A percentile compares a stretch with the other conserved stretches of the same genome.
These are phyloP conservation scores for Diaporthe eres DNA, from an alignment of 2,329 filamentous ascomycete genomes.

Conservation along the genomic window DNA sequence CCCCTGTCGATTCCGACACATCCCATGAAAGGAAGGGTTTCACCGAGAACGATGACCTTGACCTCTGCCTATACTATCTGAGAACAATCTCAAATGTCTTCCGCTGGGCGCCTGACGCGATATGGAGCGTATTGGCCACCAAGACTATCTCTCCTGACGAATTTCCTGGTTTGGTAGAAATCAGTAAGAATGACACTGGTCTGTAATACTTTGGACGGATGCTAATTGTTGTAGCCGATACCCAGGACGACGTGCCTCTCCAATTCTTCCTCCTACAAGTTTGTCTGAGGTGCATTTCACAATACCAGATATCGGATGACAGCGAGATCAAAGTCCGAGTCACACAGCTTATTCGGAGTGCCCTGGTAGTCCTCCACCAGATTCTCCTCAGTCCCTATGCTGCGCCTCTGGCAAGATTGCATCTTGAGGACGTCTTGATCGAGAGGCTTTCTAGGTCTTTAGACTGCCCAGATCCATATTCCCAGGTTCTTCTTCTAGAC, in stretches of 20 bases:
- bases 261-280: slow-evolving; percentile 78
- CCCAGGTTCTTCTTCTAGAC: slow-evolving; percentile 84
- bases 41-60: slow-evolving; percentile 76
- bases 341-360: slow-evolving; percentile 78
- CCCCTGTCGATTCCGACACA: slow-evolving; percentile 45
- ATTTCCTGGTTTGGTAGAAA: slow-evolving; percentile 58
- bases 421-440: slow-evolving; percentile 80
- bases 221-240: slow-evolving; percentile 59
- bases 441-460: slow-evolving; percentile 75
- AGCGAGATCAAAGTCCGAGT: slow-evolving; percentile 62
- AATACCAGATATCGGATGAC: slow-evolving; percentile 54
- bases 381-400: slow-evolving; percentile 77
- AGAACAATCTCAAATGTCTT: slow-evolving; percentile 81
- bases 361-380: slow-evolving; percentile 78
- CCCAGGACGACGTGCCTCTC: slow-evolving; percentile 70
- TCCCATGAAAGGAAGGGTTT: slow-evolving; percentile 53
- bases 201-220: background rate
- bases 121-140: slow-evolving; percentile 79
- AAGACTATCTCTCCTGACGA: slow-evolving; percentile 67
- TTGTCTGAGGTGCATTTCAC: slow-evolving; percentile 74
- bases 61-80: slow-evolving; percentile 84
- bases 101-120: slow-evolving; percentile 75
- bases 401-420: slow-evolving; percentile 69
- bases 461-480: slow-evolving; percentile 73
- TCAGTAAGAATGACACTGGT: slow-evolving; percentile 62